Percentiles rank a stretch among this genome's conserved stretches.
Evolutionary conservation across 1,284 basidiomycete species (phyloP).

Genomic region (Rhodotorula sp.): DNA sequence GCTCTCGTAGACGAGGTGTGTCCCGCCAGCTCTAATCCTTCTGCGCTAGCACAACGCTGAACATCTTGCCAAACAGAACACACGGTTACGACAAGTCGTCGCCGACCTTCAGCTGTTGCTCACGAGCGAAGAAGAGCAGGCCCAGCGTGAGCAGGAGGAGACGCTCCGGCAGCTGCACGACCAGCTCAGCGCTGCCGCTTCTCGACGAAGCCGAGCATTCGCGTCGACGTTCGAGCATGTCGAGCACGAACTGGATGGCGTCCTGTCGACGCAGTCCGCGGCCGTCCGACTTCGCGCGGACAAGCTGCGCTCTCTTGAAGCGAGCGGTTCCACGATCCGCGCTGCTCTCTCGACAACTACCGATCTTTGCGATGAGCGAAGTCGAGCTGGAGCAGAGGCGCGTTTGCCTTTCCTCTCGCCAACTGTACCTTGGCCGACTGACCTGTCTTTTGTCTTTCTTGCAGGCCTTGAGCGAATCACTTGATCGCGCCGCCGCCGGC

Average conservation of each 20-base stretch:
- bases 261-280: neutral
- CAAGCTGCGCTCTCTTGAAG: neutral
- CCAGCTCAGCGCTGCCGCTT: neutral
- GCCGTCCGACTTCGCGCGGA: neutral
- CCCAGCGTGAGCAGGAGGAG: slow-evolving; percentile 1
- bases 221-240: neutral
- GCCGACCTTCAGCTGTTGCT: neutral
- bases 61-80: slow-evolving; percentile 36
- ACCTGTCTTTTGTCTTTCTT: neutral
- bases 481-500: neutral
- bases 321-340: neutral
- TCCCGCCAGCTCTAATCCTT: no score
- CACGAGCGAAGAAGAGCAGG: neutral
- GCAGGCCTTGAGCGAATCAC: neutral
- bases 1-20: slow-evolving; percentile 34
- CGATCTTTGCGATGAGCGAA: no score
- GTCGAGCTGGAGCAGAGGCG: no score
- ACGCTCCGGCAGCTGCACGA: neutral
- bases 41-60: neutral
- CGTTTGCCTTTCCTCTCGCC: no score
- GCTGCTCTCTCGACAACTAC: no score
- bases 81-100: slow-evolving; percentile 11
- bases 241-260: neutral
- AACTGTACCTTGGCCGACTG: neutral
- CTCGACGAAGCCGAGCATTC: neutral